Base-by-base conservation (phyloP, 1,284 basidiomycete species). In the Leccinum glutinopallens region DNA sequence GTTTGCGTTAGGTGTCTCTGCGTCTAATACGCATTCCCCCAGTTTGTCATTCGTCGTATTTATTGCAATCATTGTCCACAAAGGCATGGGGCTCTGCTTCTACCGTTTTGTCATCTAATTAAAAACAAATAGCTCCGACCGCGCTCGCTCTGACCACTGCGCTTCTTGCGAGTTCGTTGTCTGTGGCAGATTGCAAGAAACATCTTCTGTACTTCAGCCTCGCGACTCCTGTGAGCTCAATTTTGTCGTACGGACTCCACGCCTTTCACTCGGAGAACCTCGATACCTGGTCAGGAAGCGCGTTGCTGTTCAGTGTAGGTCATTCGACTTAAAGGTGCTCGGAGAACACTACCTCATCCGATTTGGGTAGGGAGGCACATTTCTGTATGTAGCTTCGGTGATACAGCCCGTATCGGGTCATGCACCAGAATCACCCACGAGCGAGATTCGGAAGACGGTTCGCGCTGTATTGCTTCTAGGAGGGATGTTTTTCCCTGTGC, bases 321-420 rank as follows among this genome's bases (percentile, higher is more conserved):
- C 68, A 43, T 61, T 58, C 43, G 49, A 46, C 19, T 51, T 9
- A 51, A 37, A n/a, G 46, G 9, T 59, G 41, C 46, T 53, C 10
- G 39, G 32, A 61, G 33, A 62, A 51, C 43, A 59, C 59, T 66
- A 8, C 53, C 59, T 69, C 62, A 67, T 62, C 56, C 25, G 4
- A 22, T 37, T 25, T 61, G 39, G 35, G 32, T 67, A 95, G 94
- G 96, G 94, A 46, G 96, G 96, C 15, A 95, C 94, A 1, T 98
- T 98, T 77, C 80, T 98, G 35, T 98, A 96, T 74, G 96, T 98
- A 39, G 95, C 96, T 0, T 96, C 96, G 2, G 91, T 95, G 41
- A 81, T 96, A 29, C 92, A 94, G 73, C 87, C 91, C 3, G 82
- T 91, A 51, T 86, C 90, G 15, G 81, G 80, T 15, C 78, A 80